phyloP scores from a whole-genome alignment of 2,329 filamentous ascomycete species.

The Hymenoscyphus repandus region DNA sequence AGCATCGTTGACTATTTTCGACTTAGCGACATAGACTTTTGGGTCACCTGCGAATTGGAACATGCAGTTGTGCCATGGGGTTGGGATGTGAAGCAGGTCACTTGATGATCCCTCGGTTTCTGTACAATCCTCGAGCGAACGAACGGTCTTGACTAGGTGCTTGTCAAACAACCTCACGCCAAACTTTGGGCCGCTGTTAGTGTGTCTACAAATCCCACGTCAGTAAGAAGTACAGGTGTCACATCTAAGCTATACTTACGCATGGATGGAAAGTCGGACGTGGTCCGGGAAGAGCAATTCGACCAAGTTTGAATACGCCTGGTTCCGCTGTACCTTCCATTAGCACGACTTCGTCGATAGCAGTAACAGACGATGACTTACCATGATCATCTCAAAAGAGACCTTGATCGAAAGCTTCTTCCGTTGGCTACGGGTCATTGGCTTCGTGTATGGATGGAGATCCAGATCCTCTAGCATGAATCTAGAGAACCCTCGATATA shows the following conservation, averaged over 20 bases:
- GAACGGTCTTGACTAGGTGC: not conserved
- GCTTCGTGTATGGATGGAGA: conserved; percentile 4
- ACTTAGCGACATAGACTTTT: conserved; percentile 1
- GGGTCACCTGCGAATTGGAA: conserved; percentile 1
- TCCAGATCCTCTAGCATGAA: conserved; percentile 8
- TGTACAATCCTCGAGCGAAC: not conserved
- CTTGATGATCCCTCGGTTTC: not conserved
- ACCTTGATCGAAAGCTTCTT: conserved; percentile 7
- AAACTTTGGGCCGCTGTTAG: conserved; percentile 6
- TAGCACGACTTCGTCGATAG: not conserved
- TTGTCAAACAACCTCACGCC: conserved; percentile 5
- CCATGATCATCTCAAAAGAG: conserved; percentile 9
- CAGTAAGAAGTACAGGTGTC: not conserved
- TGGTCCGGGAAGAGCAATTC: conserved; percentile 7
- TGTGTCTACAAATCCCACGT: not conserved
- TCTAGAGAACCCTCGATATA: conserved; percentile 5
- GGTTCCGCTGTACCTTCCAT: conserved; percentile 1
- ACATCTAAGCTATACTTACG: not conserved
- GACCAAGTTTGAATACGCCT: conserved; percentile 6
- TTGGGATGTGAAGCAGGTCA: conserved; percentile 5
- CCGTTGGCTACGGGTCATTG: conserved; percentile 3
- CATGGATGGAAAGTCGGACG: conserved; percentile 5
- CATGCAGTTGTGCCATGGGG: conserved; percentile 4
- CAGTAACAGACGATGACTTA: not conserved
- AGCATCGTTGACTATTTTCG: conserved; percentile 5